Percentiles rank a stretch among this genome's conserved stretches.
Conservation (phyloP, 305 asterid species). For the Petunia hybrid region DNA sequence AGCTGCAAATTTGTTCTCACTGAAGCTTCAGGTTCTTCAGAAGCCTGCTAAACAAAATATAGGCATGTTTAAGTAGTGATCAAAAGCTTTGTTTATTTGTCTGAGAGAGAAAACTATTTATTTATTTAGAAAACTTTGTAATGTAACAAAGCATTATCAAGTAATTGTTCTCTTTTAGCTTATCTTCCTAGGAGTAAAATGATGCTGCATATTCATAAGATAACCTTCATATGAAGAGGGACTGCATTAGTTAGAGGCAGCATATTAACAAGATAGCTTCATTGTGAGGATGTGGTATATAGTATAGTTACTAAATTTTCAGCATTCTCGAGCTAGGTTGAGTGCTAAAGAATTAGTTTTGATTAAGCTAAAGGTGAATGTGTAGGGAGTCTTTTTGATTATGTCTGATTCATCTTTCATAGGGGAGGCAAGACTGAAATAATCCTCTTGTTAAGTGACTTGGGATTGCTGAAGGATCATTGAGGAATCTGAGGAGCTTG, state of each 20-base stretch:
- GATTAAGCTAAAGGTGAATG: constrained; percentile 3
- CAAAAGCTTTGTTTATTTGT: background rate
- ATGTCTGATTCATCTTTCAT: background rate
- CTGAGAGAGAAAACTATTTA: background rate
- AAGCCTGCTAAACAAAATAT: constrained; percentile 46
- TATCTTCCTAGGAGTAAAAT: constrained; percentile 35
- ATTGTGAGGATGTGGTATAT: background rate
- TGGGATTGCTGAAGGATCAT: constrained; percentile 36
- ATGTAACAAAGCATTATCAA: background rate
- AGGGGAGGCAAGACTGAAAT: constrained; percentile 22
- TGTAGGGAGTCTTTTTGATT: background rate
- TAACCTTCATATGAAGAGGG: background rate
- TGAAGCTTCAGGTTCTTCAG: constrained; percentile 58
- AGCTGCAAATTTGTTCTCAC: constrained; percentile 30
- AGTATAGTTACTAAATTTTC: background rate
- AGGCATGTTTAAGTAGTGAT: background rate
- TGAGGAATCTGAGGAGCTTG: constrained; percentile 23
- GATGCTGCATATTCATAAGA: constrained; percentile 13
- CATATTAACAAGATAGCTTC: constrained; percentile 21
- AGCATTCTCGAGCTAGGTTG: constrained; percentile 20
- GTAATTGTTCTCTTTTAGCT: constrained; percentile 8
- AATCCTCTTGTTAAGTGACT: constrained; percentile 26
- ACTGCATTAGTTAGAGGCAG: background rate
- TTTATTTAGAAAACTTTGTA: background rate
- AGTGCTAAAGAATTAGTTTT: background rate